Conservation (phyloP, 2,329 filamentous ascomycete species). For the Cytospora piceae region DNA sequence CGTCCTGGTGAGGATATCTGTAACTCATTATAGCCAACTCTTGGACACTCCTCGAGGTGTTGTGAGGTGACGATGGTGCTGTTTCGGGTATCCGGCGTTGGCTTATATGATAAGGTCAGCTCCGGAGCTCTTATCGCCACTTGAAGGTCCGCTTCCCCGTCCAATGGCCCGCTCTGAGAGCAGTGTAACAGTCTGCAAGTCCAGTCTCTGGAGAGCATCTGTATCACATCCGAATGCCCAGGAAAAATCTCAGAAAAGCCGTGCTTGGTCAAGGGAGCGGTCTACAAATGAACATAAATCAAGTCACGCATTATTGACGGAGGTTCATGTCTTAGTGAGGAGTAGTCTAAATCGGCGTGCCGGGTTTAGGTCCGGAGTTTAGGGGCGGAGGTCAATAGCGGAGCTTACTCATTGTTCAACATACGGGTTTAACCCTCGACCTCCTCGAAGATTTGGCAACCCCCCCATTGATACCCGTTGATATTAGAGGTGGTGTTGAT, state of each 20-base stretch:
- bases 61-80: background rate
- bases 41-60: background rate
- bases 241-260: background rate
- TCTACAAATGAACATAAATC: background rate
- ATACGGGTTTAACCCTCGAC: background rate
- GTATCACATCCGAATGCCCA: background rate
- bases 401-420: background rate
- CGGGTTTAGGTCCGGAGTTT: constrained; percentile 24
- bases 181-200: background rate
- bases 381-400: background rate
- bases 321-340: constrained; percentile 1
- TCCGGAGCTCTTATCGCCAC: constrained; percentile 24
- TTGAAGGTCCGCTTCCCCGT: background rate
- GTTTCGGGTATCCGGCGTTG: constrained; percentile 10
- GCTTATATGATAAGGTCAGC: constrained; percentile 24
- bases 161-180: constrained; percentile 5
- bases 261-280: background rate
- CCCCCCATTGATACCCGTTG: too few species aligned
- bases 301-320: background rate
- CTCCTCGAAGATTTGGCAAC: background rate
- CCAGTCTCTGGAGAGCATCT: background rate
- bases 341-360: background rate
- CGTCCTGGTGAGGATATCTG: constrained; percentile 27
- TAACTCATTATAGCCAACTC: constrained; percentile 25
- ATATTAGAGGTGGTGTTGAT: too few species aligned